Conservation (phyloP, 345 rosid species). For the Arabidopsis arenosa region DNA sequence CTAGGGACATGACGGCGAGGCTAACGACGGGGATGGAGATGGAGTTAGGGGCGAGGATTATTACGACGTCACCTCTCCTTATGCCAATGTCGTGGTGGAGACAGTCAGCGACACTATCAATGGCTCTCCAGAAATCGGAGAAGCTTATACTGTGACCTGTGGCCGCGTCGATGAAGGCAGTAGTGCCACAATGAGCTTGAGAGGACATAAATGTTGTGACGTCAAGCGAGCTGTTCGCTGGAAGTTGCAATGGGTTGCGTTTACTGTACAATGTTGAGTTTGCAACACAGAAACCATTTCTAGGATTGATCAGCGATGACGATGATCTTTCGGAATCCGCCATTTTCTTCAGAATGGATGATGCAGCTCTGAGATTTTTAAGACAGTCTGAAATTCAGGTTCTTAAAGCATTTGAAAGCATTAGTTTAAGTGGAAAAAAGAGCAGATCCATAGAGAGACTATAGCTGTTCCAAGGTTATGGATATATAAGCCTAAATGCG, state of each 20-base stretch:
- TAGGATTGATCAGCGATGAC: neutral
- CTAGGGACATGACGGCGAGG: slow-evolving; percentile 83
- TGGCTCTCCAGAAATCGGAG: slow-evolving; percentile 71
- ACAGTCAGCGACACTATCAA: slow-evolving; percentile 61
- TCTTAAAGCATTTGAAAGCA: too few relatives aligned
- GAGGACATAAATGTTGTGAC: slow-evolving; percentile 82
- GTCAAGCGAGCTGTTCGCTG: slow-evolving; percentile 57
- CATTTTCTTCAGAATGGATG: too few relatives aligned
- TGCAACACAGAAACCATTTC: slow-evolving; percentile 66
- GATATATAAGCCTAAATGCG: too few relatives aligned
- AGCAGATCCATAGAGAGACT: too few relatives aligned
- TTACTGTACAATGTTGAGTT: slow-evolving; percentile 70
- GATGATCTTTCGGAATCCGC: too few relatives aligned
- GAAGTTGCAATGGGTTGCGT: slow-evolving; percentile 58
- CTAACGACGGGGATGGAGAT: slow-evolving; percentile 71
- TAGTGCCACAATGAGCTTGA: slow-evolving; percentile 65
- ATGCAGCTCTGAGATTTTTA: too few relatives aligned
- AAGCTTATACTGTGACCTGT: slow-evolving; percentile 66
- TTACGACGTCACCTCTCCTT: slow-evolving; percentile 70
- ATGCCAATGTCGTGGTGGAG: slow-evolving; percentile 62
- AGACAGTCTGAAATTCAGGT: too few relatives aligned
- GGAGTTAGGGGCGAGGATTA: slow-evolving; percentile 84
- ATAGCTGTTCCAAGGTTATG: too few relatives aligned
- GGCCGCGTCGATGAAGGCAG: slow-evolving; percentile 78
- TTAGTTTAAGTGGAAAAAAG: too few relatives aligned